Evolutionary conservation across 352 stramenopile species (phyloP), one percentile per base, ranked within the genome.

Genomic region (Phytopythium helicoides): DNA sequence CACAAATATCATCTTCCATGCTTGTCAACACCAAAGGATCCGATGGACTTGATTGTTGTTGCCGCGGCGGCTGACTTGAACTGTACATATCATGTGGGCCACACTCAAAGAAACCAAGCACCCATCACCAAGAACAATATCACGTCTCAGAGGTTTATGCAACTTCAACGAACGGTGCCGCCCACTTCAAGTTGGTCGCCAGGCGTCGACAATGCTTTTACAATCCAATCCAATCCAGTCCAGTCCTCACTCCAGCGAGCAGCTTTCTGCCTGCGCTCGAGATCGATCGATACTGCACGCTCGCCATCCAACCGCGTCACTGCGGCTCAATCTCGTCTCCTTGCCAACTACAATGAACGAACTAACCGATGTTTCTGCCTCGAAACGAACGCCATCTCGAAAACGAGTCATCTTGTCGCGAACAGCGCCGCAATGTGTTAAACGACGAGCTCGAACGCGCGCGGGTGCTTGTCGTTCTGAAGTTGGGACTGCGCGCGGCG

Each of bases 61-160:
- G n/a, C n/a, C n/a, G n/a, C n/a, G n/a, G n/a, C n/a, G n/a, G n/a
- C n/a, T 31, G 21, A 9, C 19, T n/a, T 33, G 19, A 44, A 44
- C 38, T 22, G 12, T 44, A 22, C n/a, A 46, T 46, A 26, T 23
- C 39, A 31, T 42, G 21, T 33, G 21, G 40, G 1, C 22, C 41
- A 48, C 41, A 28, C 22, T 11, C 21, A 22, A 23, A 47, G 21
- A 47, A n/a, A n/a, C n/a, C n/a, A n/a, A n/a, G n/a, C n/a, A n/a
- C n/a, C 28, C 28, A 33, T 33, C 28, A 10, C 28, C 28, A 36
- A 51, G 45, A 51, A 51, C 45, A 51, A 28, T 40, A 51, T 51
- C 45, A 51, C 15, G 10, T 51, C 45, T 51, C 45, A 39, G 19
- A 51, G 45, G 45, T 19, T 7, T 7, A 51, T 51, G 28, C 26